Conservation (phyloP, 768 basidiomycete species). For the Russula virescens region DNA sequence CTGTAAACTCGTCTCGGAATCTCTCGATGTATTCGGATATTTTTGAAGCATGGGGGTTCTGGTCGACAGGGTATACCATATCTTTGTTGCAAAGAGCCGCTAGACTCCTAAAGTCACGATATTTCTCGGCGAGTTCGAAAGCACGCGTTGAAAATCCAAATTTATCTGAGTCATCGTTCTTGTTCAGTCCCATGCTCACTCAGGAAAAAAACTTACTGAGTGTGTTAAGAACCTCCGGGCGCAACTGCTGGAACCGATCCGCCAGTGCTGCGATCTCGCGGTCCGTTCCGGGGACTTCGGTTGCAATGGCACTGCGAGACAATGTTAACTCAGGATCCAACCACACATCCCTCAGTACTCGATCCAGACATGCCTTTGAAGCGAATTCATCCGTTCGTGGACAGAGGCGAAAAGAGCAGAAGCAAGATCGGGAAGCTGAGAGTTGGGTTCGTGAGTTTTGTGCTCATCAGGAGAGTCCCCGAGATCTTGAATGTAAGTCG, state of each 20-base stretch:
- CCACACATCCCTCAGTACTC: neutral
- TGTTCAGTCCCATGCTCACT: neutral
- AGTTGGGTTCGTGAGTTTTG: constrained; percentile 36
- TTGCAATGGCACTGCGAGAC: constrained; percentile 39
- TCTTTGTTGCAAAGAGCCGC: constrained; percentile 76
- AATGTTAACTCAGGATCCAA: neutral
- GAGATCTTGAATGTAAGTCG: constrained; percentile 41
- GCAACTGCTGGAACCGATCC: constrained; percentile 61
- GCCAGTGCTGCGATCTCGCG: constrained; percentile 55
- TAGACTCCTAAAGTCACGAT: constrained; percentile 81
- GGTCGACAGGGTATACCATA: constrained; percentile 53
- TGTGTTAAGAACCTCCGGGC: constrained; percentile 73
- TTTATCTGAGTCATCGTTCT: constrained; percentile 41
- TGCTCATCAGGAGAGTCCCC: constrained; percentile 30
- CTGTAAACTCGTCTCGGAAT: constrained; percentile 79
- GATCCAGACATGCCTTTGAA: constrained; percentile 43
- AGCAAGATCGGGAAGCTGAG: constrained; percentile 62
- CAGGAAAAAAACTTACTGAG: constrained; percentile 51
- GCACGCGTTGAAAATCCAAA: constrained; percentile 64
- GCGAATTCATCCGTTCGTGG: constrained; percentile 64
- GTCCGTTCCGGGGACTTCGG: constrained; percentile 43
- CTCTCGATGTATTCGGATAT: constrained; percentile 69
- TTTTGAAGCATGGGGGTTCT: constrained; percentile 55
- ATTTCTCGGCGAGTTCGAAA: constrained; percentile 78
- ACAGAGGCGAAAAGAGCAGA: constrained; percentile 57